Evolutionary conservation across 1,139 yeast genomes (phyloP), one percentile per base, ranked within the genome.

Genomic region (Candida buenavistaensis): DNA sequence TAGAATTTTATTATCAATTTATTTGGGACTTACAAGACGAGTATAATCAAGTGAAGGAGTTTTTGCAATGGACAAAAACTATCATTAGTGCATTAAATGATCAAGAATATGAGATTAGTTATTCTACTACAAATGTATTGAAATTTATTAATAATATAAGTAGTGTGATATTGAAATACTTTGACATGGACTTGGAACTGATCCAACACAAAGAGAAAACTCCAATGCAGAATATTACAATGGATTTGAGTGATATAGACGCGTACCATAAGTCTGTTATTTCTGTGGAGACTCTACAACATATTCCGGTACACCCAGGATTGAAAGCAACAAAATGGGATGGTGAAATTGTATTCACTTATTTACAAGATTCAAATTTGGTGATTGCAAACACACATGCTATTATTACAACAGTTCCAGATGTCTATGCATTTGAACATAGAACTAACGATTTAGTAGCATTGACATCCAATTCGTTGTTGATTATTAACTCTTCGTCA

Each of bases 1-100:
- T 78, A 19, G 64, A 68, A 40, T 30, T 46, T 9, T 50, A 68
- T 3, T 72, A 72, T 47, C 55, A 55, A 15, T 56, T 65, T 19
- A 62, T 78, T 25, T 63, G 78, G 69, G 68, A 63, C 22, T 45
- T 77, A 14, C 73, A 75, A 45, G 68, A 69, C 23, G 86, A 80
- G 41, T 78, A 73, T 42, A 63, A 64, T 26, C 52, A 66, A 23
- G 80, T 78, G 54, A 68, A 66, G 32, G 62, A 72, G 24, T 80
- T 76, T 43, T 54, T 78, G 12, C 55, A 62, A 4, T 81, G 83
- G 82, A 39, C 71, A 10, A 64, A 64, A 41, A 48, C 46, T 10
- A 48, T 68, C 6, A 52, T 69, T 13, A 73, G 67, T 33, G 57
- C 59, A 27, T 47, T 69, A 14, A 38, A 37, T 25, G 39, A 39